Evolutionary conservation across 1,284 basidiomycete genomes (phyloP), one percentile per base, ranked within the genome.

Genomic region (Tilletia indica): DNA sequence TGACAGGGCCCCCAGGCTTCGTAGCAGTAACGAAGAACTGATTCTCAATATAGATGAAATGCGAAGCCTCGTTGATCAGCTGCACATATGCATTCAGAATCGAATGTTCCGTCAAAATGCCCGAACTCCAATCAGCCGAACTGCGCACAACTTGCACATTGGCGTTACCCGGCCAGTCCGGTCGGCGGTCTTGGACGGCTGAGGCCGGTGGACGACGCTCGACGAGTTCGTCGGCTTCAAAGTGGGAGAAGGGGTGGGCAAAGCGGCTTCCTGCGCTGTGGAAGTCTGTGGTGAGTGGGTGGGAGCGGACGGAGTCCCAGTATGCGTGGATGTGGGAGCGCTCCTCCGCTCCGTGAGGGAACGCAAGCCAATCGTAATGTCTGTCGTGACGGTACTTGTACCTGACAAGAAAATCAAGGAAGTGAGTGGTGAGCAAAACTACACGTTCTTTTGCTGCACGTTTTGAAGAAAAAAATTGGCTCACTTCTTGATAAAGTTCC

Each of bases 101-200:
- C 14, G 79, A 82, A 68, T 79, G 73, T 64, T 73, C 66, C 1
- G 89, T 90, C 76, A 94, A 86, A 31, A 93, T 91, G 21, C 94
- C 94, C 81, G 94, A 92, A 81, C 91, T 92, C 93, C 93, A 97
- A 85, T 97, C 94, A 2, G 88, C 90, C 19, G 93, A 91, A 74
- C 92, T 93, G 69, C 93, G 88, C 42, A 93, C 87, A 21, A 89
- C 92, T 85, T 94, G 93, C 19, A 93, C 90, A 36, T 86, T 86
- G 73, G 80, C 76, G n/a, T 74, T 77, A 0, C 79, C 83, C 1
- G 36, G 34, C 61, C 61, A 64, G 34, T 64, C 61, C 16, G 61
- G 61, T 3, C 61, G 61, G 38, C 61, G 61, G 8, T 34, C 68
- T 12, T 51, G 54, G 9, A 54, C 19, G 8, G 68, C 70, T 4